Evolutionary conservation across 176 grass and related monocot genomes (phyloP), one percentile per base, ranked within the genome.

Genomic region (Carex myosuroides): DNA sequence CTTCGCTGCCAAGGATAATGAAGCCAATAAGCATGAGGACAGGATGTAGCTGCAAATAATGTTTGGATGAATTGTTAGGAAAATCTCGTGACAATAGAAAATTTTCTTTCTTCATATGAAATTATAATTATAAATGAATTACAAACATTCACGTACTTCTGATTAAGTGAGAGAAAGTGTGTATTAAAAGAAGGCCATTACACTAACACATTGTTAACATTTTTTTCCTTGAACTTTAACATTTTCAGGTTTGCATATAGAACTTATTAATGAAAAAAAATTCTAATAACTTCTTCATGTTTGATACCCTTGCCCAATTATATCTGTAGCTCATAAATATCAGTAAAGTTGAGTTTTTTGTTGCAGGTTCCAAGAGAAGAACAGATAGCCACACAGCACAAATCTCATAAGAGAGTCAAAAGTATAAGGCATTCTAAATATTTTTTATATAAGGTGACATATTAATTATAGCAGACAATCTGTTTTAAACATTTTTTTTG

Each of bases 11-110:
- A 0, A 98, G 48, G 50, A 98, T 89, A 81, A 94, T 94, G 81
- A 84, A 98, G 44, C 95, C 95, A 81, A 98, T 98, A 77, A 98
- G 70, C 95, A 98, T 98, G 85, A 98, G 79, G 73, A 98, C 95
- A 53, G 92, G 95, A 70, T 98, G 95, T 85, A 98, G 62, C 95
- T 94, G 92, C 58, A 92, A 37, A 60, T 2, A 73, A n/a, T 81
- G 60, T 39, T 86, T 42, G 57, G 77, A 18, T 18, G 24, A 35
- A 42, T 72, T 76, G 46, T 41, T 18, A 61, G 2, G 5, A 29
- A 13, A 44, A 18, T 78, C 2, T 56, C 11, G 13, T 35, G 72
- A 55, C 6, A 2, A 39, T 39, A 39, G 37, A 39, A 39, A 39
- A 39, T 39, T 39, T 39, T 39, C 4, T 39, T 39, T 39, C 37